These are phyloP conservation scores for Earliella scabrosa DNA, from an alignment of 1,284 basidiomycete species.

Conservation along the genomic window DNA sequence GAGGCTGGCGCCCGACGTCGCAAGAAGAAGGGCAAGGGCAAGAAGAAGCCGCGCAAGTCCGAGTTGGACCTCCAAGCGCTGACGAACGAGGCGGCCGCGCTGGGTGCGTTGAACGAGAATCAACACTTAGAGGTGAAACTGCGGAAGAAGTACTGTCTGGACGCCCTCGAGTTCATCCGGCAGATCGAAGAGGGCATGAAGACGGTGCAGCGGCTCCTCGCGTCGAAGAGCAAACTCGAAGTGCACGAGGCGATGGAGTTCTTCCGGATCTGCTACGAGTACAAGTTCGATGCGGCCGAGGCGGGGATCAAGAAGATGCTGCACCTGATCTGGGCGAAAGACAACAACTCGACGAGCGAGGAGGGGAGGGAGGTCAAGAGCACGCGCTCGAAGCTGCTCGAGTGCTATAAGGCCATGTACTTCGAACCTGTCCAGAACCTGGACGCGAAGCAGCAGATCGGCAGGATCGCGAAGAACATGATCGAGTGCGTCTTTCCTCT, in stretches of 20 bases:
- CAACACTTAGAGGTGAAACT: constrained; percentile 77
- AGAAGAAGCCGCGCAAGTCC: constrained; percentile 68
- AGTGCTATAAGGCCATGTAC: constrained; percentile 89
- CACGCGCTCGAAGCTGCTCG: constrained; percentile 85
- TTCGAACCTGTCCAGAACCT: constrained; percentile 81
- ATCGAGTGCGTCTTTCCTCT: constrained; percentile 71
- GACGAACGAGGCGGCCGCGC: constrained; percentile 67
- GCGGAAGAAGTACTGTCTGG: constrained; percentile 86
- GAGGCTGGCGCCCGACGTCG: constrained; percentile 27
- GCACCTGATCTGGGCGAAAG: constrained; percentile 97
- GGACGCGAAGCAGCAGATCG: constrained; percentile 85
- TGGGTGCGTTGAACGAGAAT: constrained; percentile 67
- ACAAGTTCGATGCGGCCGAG: constrained; percentile 80
- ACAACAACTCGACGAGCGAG: constrained; percentile 85
- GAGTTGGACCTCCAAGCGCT: constrained; percentile 69
- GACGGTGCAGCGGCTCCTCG: constrained; percentile 78
- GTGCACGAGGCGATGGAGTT: constrained; percentile 97
- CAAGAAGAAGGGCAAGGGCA: constrained; percentile 43
- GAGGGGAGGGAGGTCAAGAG: constrained; percentile 91
- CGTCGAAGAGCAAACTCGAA: constrained; percentile 91
- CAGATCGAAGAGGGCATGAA: constrained; percentile 83
- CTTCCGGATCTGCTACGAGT: constrained; percentile 86
- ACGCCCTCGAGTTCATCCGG: constrained; percentile 87
- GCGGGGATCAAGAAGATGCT: constrained; percentile 94
- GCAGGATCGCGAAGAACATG: constrained; percentile 97